A percentile compares a stretch with the other conserved stretches of the same genome.
phyloP scores from a whole-genome alignment of 2,329 filamentous ascomycete genomes.

The Dactylonectria estremocensis region DNA sequence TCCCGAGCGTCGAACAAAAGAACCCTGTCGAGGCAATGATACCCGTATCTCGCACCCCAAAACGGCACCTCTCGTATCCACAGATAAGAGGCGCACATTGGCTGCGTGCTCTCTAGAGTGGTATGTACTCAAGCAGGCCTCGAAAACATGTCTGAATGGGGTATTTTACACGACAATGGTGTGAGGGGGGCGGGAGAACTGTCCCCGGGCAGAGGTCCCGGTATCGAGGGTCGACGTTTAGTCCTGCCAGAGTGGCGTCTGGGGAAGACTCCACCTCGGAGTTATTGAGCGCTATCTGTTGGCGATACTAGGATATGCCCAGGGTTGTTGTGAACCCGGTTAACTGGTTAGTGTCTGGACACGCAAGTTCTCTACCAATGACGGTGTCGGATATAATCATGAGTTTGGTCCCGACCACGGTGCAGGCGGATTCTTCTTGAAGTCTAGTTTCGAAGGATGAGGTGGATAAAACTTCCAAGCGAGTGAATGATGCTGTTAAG shows the following conservation, averaged over 20 bases:
- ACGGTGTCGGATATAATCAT: not conserved
- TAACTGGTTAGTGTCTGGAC: not conserved
- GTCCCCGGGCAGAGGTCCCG: not conserved
- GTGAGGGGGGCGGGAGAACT: slow-evolving; percentile 13
- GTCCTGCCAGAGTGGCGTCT: slow-evolving; percentile 19
- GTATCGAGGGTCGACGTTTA: slow-evolving; percentile 14
- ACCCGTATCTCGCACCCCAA: slow-evolving; percentile 23
- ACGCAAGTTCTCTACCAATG: not conserved
- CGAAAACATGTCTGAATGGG: not conserved
- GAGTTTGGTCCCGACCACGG: not conserved
- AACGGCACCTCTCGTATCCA: slow-evolving; percentile 18
- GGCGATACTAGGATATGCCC: not conserved
- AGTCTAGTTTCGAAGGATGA: not conserved
- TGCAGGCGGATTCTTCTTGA: not conserved
- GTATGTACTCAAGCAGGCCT: not conserved
- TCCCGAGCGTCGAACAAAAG: slow-evolving; percentile 24
- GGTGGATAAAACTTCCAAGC: not conserved
- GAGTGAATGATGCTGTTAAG: not conserved
- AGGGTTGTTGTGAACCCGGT: not conserved
- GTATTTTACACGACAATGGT: slow-evolving; percentile 1
- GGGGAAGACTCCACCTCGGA: slow-evolving; percentile 21
- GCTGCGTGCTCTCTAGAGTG: not conserved
- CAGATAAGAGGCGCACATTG: slow-evolving; percentile 21
- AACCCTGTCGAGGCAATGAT: slow-evolving; percentile 24
- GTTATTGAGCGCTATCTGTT: not conserved